phyloP scores from a whole-genome alignment of 352 stramenopile species.

The Pythium sukuiense region DNA sequence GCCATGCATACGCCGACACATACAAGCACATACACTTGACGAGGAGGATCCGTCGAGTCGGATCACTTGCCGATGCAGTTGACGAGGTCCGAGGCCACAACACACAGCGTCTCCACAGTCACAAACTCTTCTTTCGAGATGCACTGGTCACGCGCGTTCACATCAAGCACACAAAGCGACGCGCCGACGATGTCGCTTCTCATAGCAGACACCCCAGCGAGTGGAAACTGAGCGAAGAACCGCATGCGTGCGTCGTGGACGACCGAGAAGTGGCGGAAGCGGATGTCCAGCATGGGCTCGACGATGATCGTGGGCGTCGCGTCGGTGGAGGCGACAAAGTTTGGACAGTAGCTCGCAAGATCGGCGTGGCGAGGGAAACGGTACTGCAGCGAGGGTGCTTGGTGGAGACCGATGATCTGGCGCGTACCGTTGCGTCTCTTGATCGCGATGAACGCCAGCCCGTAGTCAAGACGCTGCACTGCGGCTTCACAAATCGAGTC shows the following conservation, averaged over 20 bases:
- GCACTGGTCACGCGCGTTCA: conserved; percentile 26
- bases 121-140: conserved; percentile 42
- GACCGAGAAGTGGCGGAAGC: conserved; percentile 37
- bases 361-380: conserved; percentile 20
- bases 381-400: conserved; percentile 1
- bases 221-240: conserved; percentile 62
- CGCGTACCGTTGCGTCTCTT: conserved; percentile 25
- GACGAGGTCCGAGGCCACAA: conserved; percentile 55
- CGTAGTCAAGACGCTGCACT: conserved; percentile 41
- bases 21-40: background rate
- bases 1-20: conserved; percentile 14
- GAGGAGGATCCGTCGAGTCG: background rate
- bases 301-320: conserved; percentile 36
- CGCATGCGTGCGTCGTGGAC: conserved; percentile 40
- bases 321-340: conserved; percentile 4
- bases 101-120: conserved; percentile 52
- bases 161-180: conserved; percentile 45
- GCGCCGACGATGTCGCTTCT: conserved; percentile 29
- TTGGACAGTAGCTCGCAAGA: conserved; percentile 14
- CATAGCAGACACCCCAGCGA: conserved; percentile 21
- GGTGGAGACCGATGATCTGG: conserved; percentile 42
- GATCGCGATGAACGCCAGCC: conserved; percentile 46
- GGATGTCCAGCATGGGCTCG: conserved; percentile 37
- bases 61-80: conserved; percentile 10
- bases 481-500: conserved; percentile 62